These are phyloP conservation scores for Musa balbisiana DNA, from an alignment of 202 grass and related monocot species.

Conservation along the genomic window DNA sequence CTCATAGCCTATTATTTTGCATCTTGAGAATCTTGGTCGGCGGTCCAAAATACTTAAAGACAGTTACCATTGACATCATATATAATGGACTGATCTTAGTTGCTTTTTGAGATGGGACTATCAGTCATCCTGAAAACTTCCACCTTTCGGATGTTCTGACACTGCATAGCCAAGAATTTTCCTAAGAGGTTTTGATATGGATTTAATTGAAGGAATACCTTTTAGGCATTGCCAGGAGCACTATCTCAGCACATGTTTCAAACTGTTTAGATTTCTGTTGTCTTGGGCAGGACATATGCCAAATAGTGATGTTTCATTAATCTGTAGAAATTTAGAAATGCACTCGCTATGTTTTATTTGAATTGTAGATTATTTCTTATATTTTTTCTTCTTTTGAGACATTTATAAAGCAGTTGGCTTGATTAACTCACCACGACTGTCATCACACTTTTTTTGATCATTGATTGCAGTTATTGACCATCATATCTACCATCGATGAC, in stretches of 20 bases:
- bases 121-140: neutral
- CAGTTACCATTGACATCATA: too few relatives aligned
- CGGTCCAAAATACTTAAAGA: too few relatives aligned
- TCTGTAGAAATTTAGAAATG: too few relatives aligned
- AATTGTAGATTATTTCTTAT: too few relatives aligned
- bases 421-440: neutral
- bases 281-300: too few relatives aligned
- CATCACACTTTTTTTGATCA: neutral
- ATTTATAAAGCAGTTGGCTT: neutral
- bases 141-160: too few relatives aligned
- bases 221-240: neutral
- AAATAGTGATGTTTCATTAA: too few relatives aligned
- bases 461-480: constrained; percentile 67
- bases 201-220: neutral
- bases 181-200: neutral
- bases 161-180: neutral
- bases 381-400: neutral
- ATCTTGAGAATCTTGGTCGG: too few relatives aligned
- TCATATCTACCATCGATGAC: constrained; percentile 78
- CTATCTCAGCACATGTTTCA: neutral
- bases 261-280: neutral
- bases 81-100: too few relatives aligned
- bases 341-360: too few relatives aligned
- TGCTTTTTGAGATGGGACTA: neutral
- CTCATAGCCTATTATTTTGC: too few relatives aligned